A percentile compares a stretch with the other conserved stretches of the same genome.
These are phyloP conservation scores for Zalaria obscura DNA, from an alignment of 2,329 filamentous ascomycete species.

Conservation along the genomic window DNA sequence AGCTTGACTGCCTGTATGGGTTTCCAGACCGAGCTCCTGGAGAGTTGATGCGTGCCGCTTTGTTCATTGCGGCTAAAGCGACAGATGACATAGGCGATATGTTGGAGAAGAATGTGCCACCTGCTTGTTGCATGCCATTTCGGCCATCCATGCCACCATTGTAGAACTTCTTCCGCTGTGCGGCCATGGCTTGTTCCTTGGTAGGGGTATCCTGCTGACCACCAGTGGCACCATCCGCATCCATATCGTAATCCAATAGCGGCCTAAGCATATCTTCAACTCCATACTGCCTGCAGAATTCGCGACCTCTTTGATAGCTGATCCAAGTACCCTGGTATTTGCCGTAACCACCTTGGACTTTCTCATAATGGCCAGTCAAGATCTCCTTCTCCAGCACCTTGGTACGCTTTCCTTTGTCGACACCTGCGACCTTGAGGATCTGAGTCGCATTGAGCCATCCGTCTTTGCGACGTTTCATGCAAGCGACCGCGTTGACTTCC, in stretches of 20 bases:
- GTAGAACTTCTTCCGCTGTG: constrained; percentile 78
- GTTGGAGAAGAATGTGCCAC: constrained; percentile 92
- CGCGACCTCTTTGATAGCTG: constrained; percentile 77
- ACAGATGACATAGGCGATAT: constrained; percentile 88
- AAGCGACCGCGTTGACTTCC: constrained; percentile 84
- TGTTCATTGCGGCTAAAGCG: constrained; percentile 91
- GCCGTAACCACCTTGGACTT: constrained; percentile 94
- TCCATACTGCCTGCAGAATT: constrained; percentile 70
- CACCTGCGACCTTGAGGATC: constrained; percentile 91
- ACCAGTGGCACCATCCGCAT: constrained; percentile 52
- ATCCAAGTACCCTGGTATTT: constrained; percentile 99
- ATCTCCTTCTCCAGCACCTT: constrained; percentile 98
- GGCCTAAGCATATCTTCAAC: constrained; percentile 66
- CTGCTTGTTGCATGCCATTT: constrained; percentile 26
- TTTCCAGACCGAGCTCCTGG: constrained; percentile 53
- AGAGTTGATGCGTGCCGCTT: constrained; percentile 76
- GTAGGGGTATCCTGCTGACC: constrained; percentile 82
- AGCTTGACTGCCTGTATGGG: constrained; percentile 47
- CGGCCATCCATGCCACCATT: constrained; percentile 59
- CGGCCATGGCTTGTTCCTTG: constrained; percentile 97
- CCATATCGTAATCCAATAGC: constrained; percentile 68
- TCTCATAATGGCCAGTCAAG: constrained; percentile 88
- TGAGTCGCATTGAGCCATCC: constrained; percentile 97
- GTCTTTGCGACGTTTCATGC: constrained; percentile 91
- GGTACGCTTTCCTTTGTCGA: constrained; percentile 94